Base-by-base conservation (phyloP, 108 stramenopile species). In the Cyclostephanos invisitatus region DNA sequence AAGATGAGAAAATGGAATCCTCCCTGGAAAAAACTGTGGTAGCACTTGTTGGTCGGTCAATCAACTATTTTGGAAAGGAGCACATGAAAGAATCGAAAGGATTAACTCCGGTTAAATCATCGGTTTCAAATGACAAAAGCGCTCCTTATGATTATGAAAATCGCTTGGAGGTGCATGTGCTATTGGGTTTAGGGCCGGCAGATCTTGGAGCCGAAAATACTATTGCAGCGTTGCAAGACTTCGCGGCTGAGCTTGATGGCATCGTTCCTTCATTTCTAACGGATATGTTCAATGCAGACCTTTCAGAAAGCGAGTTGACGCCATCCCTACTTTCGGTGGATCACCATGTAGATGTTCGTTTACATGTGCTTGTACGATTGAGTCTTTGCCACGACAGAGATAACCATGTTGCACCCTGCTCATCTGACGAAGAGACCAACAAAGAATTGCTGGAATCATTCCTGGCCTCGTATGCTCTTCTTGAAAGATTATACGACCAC, bases 131-230 rank as follows among this genome's bases (percentile, higher is more conserved):
- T n/a, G 25, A 67, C 21, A 53, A 62, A 27, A 27, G 46, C 1
- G 40, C 22, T 24, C 22, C 54, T 6, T 78, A 78, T 29, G 77
- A 78, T 61, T 78, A 78, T 28, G 66, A 67, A 38, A 71, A 78
- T 62, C 64, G 77, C 21, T 49, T 78, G 14, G 77, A 78, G 65
- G 58, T 78, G 21, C 77, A 78, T 46, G 38, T 78, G 0, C 60
- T 78, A n/a, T 25, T 78, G 6, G 69, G 77, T 5, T 50, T 78
- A 20, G 50, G 70, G 2, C 60, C 50, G 18, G 27, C 59, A 14
- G 70, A 78, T 25, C 50, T 78, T 51, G 77, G 77, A 6, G 35
- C 12, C 9, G 65, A 78, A 1, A 61, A 71, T 62, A 72, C 77
- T 9, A 59, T 62, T 24, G 53, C 54, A n/a, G 49, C 77, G 21